Evolutionary conservation across 129 eudicot genomes (phyloP).

Genomic region (Tagetes patula): DNA sequence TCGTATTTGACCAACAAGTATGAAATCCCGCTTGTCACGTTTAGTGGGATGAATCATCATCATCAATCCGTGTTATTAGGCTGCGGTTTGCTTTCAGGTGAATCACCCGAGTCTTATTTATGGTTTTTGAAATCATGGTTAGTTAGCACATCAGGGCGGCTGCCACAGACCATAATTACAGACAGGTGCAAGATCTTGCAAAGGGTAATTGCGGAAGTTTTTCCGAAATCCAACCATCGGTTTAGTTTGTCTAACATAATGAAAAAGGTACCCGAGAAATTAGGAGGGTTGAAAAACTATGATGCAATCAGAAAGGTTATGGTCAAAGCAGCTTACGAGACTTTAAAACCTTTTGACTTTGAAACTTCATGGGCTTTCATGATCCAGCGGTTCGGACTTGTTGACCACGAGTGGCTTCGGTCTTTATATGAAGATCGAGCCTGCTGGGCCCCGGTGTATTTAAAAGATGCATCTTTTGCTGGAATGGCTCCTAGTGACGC

Average conservation of each 20-base stretch:
- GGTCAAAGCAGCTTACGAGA: conserved; percentile 63
- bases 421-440: conserved; percentile 72
- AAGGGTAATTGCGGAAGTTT: conserved; percentile 56
- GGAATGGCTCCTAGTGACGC: conserved; percentile 77
- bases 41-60: conserved; percentile 81
- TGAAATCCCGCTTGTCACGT: conserved; percentile 78
- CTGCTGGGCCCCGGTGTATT: conserved; percentile 80
- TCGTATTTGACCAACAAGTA: conserved; percentile 63
- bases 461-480: conserved; percentile 67
- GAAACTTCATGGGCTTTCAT: conserved; percentile 81
- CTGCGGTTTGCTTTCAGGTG: conserved; percentile 83
- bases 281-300: conserved; percentile 75
- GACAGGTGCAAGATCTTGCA: conserved; percentile 71
- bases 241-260: conserved; percentile 68
- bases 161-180: conserved; percentile 75
- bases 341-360: conserved; percentile 65
- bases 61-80: conserved; percentile 75
- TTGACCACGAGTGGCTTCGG: conserved; percentile 77
- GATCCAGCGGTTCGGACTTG: conserved; percentile 66
- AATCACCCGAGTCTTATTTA: conserved; percentile 52
- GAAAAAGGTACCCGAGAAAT: conserved; percentile 83
- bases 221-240: conserved; percentile 75
- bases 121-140: conserved; percentile 82
- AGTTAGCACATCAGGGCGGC: conserved; percentile 40
- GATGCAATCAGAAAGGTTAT: conserved; percentile 67